These are phyloP conservation scores for Rehmannia glutinosa DNA, from an alignment of 257 asterid species.

Conservation along the genomic window DNA sequence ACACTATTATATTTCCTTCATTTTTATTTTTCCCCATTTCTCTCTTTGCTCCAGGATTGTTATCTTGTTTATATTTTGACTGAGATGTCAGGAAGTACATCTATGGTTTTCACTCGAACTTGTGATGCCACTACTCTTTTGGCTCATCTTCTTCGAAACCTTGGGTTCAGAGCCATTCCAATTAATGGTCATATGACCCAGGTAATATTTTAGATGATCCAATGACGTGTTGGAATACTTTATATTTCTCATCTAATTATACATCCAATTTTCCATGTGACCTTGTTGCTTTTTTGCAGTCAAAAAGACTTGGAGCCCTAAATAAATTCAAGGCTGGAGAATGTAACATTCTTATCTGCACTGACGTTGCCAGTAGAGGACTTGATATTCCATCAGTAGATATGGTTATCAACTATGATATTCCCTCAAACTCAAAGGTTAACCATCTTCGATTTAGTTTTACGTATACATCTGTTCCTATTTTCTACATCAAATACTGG, in stretches of 20 bases:
- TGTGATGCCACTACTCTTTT: slow-evolving; percentile 76
- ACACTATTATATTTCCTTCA: not conserved
- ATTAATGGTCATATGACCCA: slow-evolving; percentile 96
- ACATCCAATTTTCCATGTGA: not conserved
- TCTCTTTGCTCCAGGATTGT: slow-evolving; percentile 51
- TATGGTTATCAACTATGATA: slow-evolving; percentile 86
- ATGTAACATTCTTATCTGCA: slow-evolving; percentile 78
- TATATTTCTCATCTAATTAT: not conserved
- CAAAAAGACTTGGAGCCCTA: slow-evolving; percentile 83
- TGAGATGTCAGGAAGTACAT: slow-evolving; percentile 65
- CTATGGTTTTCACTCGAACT: slow-evolving; percentile 94
- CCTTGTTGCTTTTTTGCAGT: slow-evolving; percentile 34
- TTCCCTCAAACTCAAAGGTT: slow-evolving; percentile 92
- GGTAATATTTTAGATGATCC: slow-evolving; percentile 36
- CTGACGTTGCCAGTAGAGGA: slow-evolving; percentile 97
- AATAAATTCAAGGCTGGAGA: slow-evolving; percentile 86
- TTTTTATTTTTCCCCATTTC: not conserved
- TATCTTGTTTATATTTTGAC: slow-evolving; percentile 79
- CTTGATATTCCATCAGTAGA: slow-evolving; percentile 93
- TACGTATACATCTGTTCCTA: not conserved
- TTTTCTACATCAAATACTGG: not conserved
- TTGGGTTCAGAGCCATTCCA: slow-evolving; percentile 81
- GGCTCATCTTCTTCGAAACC: slow-evolving; percentile 74
- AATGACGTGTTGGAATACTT: not conserved
- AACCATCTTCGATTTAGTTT: not conserved